phyloP scores from a whole-genome alignment of 2,329 filamentous ascomycete genomes.

The Diplodia sapinea region DNA sequence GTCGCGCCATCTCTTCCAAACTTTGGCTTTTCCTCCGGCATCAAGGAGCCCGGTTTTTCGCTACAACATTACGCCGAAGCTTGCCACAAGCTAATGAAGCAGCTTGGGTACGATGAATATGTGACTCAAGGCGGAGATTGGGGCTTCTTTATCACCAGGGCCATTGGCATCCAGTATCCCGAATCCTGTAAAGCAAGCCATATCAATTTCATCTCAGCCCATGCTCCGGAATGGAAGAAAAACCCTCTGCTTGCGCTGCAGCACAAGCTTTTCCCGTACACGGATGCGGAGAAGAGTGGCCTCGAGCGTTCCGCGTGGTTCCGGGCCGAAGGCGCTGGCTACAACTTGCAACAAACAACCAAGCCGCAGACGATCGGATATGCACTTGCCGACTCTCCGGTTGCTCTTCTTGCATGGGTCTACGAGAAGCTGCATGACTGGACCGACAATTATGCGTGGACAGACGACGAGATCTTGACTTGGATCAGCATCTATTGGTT shows the following conservation, averaged over 20 bases:
- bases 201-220: conserved; percentile 62
- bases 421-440: conserved; percentile 81
- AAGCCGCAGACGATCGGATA: conserved; percentile 77
- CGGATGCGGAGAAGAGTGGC: conserved; percentile 57
- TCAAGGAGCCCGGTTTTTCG: conserved; percentile 62
- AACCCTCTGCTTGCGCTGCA: conserved; percentile 65
- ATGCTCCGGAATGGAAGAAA: conserved; percentile 56
- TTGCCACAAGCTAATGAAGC: conserved; percentile 71
- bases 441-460: conserved; percentile 75
- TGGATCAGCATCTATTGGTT: conserved; percentile 79
- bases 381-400: conserved; percentile 70
- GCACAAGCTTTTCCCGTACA: conserved; percentile 62
- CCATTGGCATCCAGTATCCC: conserved; percentile 66
- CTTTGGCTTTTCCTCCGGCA: conserved; percentile 60
- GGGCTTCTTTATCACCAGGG: conserved; percentile 70
- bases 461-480: conserved; percentile 74
- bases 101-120: conserved; percentile 69
- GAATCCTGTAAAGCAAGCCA: conserved; percentile 64
- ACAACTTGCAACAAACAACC: conserved; percentile 66
- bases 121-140: conserved; percentile 67
- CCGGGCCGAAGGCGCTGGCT: conserved; percentile 61
- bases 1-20: conserved; percentile 63
- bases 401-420: conserved; percentile 76
- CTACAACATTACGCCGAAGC: conserved; percentile 67
- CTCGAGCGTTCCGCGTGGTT: conserved; percentile 65